These are phyloP conservation scores for Boletus rubropictus DNA, from an alignment of 768 basidiomycete genomes.

Conservation along the genomic window DNA sequence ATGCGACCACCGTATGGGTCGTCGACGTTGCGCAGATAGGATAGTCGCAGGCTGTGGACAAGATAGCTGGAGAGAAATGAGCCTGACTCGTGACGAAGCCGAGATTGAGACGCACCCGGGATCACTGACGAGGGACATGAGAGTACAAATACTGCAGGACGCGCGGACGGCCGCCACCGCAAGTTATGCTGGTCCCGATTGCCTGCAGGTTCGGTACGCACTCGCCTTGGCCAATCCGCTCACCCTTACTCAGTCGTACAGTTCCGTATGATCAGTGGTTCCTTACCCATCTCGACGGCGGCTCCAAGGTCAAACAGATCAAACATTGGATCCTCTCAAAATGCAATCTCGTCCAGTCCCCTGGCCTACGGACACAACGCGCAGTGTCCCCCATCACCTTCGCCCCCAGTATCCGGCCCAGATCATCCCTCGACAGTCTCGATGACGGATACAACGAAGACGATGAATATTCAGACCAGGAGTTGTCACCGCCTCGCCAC, in stretches of 20 bases:
- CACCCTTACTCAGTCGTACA: conserved; percentile 16
- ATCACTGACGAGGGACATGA: conserved; percentile 61
- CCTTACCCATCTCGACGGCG: conserved; percentile 57
- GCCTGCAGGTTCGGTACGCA: conserved; percentile 54
- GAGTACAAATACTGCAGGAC: not conserved
- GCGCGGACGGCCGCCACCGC: not conserved
- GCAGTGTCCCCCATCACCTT: conserved; percentile 68
- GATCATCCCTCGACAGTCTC: conserved; percentile 21
- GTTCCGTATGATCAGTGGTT: conserved; percentile 77
- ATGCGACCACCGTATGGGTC: conserved; percentile 81
- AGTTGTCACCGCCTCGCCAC: conserved; percentile 9
- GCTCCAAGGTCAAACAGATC: conserved; percentile 56
- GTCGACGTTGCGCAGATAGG: conserved; percentile 83
- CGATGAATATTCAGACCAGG: conserved; percentile 30
- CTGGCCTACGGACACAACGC: conserved; percentile 29
- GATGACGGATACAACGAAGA: conserved; percentile 29
- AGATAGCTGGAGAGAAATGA: conserved; percentile 45
- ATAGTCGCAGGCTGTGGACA: conserved; percentile 79
- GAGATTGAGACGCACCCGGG: conserved; percentile 40
- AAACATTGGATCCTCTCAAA: conserved; percentile 61
- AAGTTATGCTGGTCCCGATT: conserved; percentile 33
- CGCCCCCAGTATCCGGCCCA: conserved; percentile 31
- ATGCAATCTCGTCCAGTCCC: conserved; percentile 39
- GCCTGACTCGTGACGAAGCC: not conserved
- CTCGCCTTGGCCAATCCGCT: conserved; percentile 1